Base-by-base conservation (phyloP, 1,139 yeast species). In the Blastobotrys malaysiensis region DNA sequence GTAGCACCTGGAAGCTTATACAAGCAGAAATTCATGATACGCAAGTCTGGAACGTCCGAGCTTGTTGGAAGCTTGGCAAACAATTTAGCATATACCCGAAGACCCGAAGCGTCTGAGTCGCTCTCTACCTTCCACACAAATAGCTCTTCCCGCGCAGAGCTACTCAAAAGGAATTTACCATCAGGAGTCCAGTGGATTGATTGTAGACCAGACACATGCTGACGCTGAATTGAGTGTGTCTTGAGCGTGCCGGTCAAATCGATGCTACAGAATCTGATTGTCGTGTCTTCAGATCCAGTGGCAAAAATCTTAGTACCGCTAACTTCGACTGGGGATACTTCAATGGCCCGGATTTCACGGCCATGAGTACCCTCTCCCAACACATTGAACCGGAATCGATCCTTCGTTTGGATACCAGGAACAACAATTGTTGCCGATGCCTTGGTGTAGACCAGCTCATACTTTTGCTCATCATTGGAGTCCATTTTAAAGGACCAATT, bases 121-220 rank as follows among this genome's bases (percentile, higher is more conserved):
- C 47, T 51, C 1, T 68, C 63, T 2, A 88, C 64, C 57, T 79
- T 79, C 99, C 99, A 93, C 7, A 89, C 72, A 57, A 80, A 79
- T 51, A 93, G 78, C 70, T 93, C 99, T 68, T 93, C 99, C 64
- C 95, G 81, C 0, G 96, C 98, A 9, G 96, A 93, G 1, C 93
- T 83, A 2, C 87, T 78, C 19, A 83, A 71, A 59, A 90, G 73
- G 39, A 77, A 82, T 6, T 76, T 67, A 43, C 76, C 71, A 9
- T 77, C 70, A 0, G 62, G 57, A 22, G 88, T 72, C 70, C 91
- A 87, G 56, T 80, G 82, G 14, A 88, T 77, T 49, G 80, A 78
- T 66, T 91, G 98, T 53, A 93, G 71, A 0, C 98, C 98, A 1
- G 97, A 88, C 2, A 89, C 85, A 68, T 93, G 99, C 56, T 82